These are phyloP conservation scores for Epichloe gansuensis DNA, from an alignment of 2,329 filamentous ascomycete genomes.

Conservation along the genomic window DNA sequence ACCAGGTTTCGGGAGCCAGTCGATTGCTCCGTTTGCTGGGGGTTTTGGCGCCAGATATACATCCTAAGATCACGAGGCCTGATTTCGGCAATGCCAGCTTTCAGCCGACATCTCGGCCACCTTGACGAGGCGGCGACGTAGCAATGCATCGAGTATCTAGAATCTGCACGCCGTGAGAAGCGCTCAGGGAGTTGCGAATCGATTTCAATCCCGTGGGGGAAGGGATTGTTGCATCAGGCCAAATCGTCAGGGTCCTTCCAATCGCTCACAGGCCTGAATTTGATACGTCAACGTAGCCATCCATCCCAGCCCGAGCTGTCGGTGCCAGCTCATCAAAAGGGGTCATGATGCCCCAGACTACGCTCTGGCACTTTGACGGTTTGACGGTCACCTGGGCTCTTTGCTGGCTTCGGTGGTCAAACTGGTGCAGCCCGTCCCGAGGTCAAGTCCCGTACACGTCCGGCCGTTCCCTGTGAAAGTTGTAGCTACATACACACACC, in stretches of 20 bases:
- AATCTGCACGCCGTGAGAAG: too few relatives aligned
- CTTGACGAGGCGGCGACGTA: too few relatives aligned
- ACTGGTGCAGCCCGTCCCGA: not conserved
- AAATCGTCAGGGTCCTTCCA: not conserved
- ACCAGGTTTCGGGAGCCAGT: too few relatives aligned
- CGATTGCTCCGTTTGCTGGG: too few relatives aligned
- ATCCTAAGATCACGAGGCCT: too few relatives aligned
- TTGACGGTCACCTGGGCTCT: slow-evolving; percentile 4
- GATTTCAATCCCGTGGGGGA: not conserved
- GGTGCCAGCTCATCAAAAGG: slow-evolving; percentile 6
- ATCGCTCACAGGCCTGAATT: not conserved
- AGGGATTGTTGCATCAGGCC: not conserved
- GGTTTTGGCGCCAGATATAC: too few relatives aligned
- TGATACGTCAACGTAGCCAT: slow-evolving; percentile 1
- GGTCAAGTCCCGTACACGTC: not conserved
- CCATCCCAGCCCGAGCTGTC: slow-evolving; percentile 1
- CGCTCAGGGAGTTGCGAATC: too few relatives aligned
- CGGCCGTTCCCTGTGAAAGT: too few relatives aligned
- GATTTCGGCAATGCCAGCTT: too few relatives aligned
- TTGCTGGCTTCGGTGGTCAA: not conserved
- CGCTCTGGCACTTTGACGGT: not conserved
- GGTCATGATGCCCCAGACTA: not conserved
- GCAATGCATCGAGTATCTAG: too few relatives aligned
- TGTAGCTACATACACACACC: too few relatives aligned
- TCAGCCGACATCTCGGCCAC: too few relatives aligned